Conservation (phyloP, 306 rosid species). For the Castanea mollissima region DNA sequence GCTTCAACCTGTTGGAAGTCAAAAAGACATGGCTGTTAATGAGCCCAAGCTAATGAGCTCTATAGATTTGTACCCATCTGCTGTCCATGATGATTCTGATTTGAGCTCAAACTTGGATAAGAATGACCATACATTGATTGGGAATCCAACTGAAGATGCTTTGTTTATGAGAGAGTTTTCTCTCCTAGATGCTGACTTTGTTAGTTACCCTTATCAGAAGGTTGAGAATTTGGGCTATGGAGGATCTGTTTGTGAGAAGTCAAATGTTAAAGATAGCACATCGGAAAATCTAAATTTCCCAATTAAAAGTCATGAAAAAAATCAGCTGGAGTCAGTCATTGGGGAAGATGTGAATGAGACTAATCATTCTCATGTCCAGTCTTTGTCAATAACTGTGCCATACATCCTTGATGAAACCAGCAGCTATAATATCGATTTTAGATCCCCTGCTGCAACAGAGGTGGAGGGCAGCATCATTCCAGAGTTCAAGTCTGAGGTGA, state of each 20-base stretch:
- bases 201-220: slow-evolving; percentile 28
- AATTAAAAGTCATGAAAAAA: slow-evolving; percentile 26
- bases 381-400: slow-evolving; percentile 9
- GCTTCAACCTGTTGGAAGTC: slow-evolving; percentile 33
- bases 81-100: slow-evolving; percentile 25
- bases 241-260: slow-evolving; percentile 19
- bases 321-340: slow-evolving; percentile 22
- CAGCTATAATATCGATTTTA: slow-evolving; percentile 23
- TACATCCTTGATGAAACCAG: slow-evolving; percentile 31
- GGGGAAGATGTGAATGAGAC: slow-evolving; percentile 18
- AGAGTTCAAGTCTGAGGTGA: slow-evolving; percentile 58
- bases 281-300: slow-evolving; percentile 21
- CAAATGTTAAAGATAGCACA: slow-evolving; percentile 29
- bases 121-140: slow-evolving; percentile 22
- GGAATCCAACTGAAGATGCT: slow-evolving; percentile 28
- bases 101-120: slow-evolving; percentile 32
- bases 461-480: slow-evolving; percentile 50
- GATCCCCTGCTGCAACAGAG: slow-evolving; percentile 48
- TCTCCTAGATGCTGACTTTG: slow-evolving; percentile 43
- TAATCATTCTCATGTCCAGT: slow-evolving; percentile 22
- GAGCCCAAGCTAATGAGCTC: slow-evolving; percentile 33
- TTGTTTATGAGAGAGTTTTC: slow-evolving; percentile 34
- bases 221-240: slow-evolving; percentile 37
- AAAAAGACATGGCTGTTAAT: slow-evolving; percentile 23
- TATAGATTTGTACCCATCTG: slow-evolving; percentile 29